Evolutionary conservation across 1,284 basidiomycete genomes (phyloP), one percentile per base, ranked within the genome.

Genomic region (Cerrena zonata): DNA sequence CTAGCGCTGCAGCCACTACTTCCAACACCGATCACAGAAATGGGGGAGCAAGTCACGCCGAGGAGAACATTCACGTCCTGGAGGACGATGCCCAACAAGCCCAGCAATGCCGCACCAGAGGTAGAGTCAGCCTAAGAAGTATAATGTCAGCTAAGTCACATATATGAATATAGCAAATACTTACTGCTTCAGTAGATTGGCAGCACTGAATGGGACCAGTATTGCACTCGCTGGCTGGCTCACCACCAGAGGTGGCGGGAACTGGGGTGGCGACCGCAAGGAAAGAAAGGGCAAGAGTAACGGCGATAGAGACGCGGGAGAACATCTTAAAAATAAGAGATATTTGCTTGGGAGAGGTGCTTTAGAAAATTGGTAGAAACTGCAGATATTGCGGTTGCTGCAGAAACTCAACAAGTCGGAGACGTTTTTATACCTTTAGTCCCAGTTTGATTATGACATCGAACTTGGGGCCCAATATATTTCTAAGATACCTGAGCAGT

Each of bases 11-110:
- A 52, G 10, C 13, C 24, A 25, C 50, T 34, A 26, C 51, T 42
- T 4, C 51, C 51, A 21, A 49, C 51, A 5, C 51, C 51, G 15
- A 48, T 34, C 27, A 54, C 56, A 24, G 43, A 53, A 48, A 58
- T 56, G 25, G 57, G 57, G 30, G 50, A 50, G 49, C 57, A 58
- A 12, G 34, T 52, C 15, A 56, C 13, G 37, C 57, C 57, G 21
- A 56, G 49, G 26, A 48, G 50, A 24, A 45, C 55, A 47, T 50
- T 49, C 27, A 56, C 46, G 23, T 49, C 55, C 19, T 54, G 48
- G 21, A 56, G 27, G 22, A 52, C 52, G 27, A 56, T 45, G 1
- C 56, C 56, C 24, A 45, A 13, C 10, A 22, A 11, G 21, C 26
- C 44, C 7, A 45, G 44, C 19, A 45, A 24, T 13, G n/a, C 41